Base-by-base conservation (phyloP, 2,329 filamentous ascomycete species). In the Scopulariopsis brevicaulis region DNA sequence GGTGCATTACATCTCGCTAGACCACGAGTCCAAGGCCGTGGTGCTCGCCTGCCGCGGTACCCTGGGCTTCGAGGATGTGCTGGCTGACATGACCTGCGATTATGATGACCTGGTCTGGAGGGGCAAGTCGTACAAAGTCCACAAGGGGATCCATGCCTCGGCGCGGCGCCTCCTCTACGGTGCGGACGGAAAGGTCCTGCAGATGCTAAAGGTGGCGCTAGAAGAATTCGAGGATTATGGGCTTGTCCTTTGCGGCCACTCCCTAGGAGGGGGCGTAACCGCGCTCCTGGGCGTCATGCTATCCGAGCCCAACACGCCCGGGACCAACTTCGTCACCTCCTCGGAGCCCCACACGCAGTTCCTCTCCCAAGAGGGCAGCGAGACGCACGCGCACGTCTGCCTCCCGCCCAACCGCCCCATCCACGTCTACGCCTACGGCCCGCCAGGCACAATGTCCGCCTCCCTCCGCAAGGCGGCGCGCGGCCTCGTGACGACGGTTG, bases 341-440 rank as follows among this genome's bases (percentile, higher is more conserved):
- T 69, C 74, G 0, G 71, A 74, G 40, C 74, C 76, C 3, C 77
- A 77, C 35, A 71, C 69, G 2, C 72, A 72, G 7, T 70, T 75
- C 15, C 63, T 77, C 10, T 65, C 70, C 1, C 64, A 71, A 25
- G 64, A 62, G 32, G 55, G 62, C n/a, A 57, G 59, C 43, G 54
- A 28, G 37, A 35, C 60, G 59, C 37, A 56, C 40, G 53, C 58
- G 4, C 70, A 73, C 20, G 69, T 83, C 35, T 77, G 75, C 20
- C 76, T 91, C 0, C 88, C 88, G 0, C 64, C 84, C 0, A 83
- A 84, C 18, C 80, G 88, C 0, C 84, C 86, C 3, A 86, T 91
- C 22, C 88, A 92, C 64, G 88, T 90, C 14, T 92, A 89, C 66
- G 85, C 88, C 7, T 92, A 90, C 66, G 88, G 88, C 0, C 84